Evolutionary conservation across 192 early-diverging fungal species (phyloP).

Genomic region (Linnemannia hyalina): DNA sequence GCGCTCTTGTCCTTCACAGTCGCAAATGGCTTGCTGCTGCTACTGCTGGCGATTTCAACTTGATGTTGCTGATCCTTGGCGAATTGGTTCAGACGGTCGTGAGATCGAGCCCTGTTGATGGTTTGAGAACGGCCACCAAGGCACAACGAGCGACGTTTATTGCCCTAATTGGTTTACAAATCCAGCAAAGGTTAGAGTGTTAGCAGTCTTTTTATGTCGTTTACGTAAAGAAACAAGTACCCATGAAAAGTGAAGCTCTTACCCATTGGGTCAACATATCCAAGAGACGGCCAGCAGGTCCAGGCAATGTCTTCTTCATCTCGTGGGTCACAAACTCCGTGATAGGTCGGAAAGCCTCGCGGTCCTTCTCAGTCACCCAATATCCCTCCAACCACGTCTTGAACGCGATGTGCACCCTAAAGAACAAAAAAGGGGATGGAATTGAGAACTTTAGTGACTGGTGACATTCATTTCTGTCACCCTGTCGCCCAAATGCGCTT

Average conservation of each 20-base stretch:
- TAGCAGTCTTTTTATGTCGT: background rate
- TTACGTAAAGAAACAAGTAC: background rate
- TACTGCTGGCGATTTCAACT: background rate
- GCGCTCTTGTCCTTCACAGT: slow-evolving; percentile 29
- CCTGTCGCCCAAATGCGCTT: background rate
- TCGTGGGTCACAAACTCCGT: slow-evolving; percentile 66
- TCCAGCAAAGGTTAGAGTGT: background rate
- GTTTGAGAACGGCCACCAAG: slow-evolving; percentile 7
- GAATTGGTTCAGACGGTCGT: slow-evolving; percentile 26
- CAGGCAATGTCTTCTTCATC: slow-evolving; percentile 60
- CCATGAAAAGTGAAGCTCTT: slow-evolving; percentile 1
- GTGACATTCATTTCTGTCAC: slow-evolving; percentile 39
- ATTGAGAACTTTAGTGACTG: background rate
- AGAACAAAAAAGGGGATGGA: background rate
- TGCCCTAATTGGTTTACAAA: slow-evolving; percentile 6
- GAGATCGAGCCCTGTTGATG: slow-evolving; percentile 24
- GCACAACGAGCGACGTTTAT: slow-evolving; percentile 18
- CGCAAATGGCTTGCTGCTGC: background rate
- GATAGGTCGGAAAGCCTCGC: slow-evolving; percentile 59
- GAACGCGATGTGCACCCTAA: slow-evolving; percentile 82
- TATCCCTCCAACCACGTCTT: slow-evolving; percentile 88
- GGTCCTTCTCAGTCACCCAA: slow-evolving; percentile 71
- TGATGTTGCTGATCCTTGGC: slow-evolving; percentile 9
- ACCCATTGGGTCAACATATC: slow-evolving; percentile 70
- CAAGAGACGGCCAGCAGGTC: slow-evolving; percentile 60